A percentile compares a stretch with the other conserved stretches of the same genome.
Conservation (phyloP, 176 grass and related monocot genomes). For the Oryza glaberrima region DNA sequence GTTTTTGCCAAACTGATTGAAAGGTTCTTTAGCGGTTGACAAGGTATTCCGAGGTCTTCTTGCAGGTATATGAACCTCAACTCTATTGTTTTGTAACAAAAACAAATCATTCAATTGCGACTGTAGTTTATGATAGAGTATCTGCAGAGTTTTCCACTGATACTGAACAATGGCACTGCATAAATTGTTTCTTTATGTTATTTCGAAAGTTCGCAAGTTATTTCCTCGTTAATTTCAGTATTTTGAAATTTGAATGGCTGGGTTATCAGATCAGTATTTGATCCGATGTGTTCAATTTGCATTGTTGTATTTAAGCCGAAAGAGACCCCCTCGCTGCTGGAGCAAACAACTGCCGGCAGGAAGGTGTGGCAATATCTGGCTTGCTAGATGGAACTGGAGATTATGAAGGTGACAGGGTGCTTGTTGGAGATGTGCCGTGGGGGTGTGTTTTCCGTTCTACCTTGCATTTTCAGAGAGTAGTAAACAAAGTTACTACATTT, state of each 20-base stretch:
- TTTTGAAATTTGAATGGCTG: not conserved
- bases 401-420: slow-evolving; percentile 43
- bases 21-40: too few relatives aligned
- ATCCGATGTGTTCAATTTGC: not conserved
- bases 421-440: slow-evolving; percentile 77
- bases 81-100: not conserved
- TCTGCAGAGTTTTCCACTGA: not conserved
- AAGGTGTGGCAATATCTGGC: slow-evolving; percentile 48
- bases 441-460: slow-evolving; percentile 38
- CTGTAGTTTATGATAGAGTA: not conserved
- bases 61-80: not conserved
- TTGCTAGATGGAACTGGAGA: slow-evolving; percentile 75
- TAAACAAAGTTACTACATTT: not conserved
- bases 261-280: not conserved
- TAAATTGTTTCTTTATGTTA: not conserved
- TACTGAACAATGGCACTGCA: not conserved
- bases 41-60: not conserved
- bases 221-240: not conserved
- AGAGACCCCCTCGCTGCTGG: slow-evolving; percentile 20
- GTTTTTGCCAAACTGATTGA: too few relatives aligned
- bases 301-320: slow-evolving; percentile 54
- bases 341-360: slow-evolving; percentile 1
- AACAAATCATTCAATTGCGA: not conserved
- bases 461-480: not conserved
- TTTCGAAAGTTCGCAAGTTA: not conserved